Base-by-base conservation (phyloP, 257 asterid species). In the Lavandula angustifolia region DNA sequence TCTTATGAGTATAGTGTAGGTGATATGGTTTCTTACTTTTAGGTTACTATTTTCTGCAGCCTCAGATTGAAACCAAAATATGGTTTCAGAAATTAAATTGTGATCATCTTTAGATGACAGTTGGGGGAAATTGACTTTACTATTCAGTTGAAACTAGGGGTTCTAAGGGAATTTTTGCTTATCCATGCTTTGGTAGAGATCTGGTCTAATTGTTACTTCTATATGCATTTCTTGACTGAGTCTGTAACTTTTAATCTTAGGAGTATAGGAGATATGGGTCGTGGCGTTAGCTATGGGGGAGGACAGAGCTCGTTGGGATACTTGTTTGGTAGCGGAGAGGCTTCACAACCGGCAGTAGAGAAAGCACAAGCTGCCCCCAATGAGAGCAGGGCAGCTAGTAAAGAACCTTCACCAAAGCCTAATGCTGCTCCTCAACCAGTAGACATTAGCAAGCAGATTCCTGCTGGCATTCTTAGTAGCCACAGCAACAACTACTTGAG, bases 251-350 rank as follows among this genome's bases (percentile, higher is more conserved):
- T 32, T 37, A 46, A 44, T 48, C 18, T 49, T 12, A 38, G 59
- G 61, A 50, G 14, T 71, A 38, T 57, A 48, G 63, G 17, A 61
- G 42, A 73, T 17, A 84, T 84, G 88, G 80, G 91, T 27, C 87
- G 88, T 73, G 86, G 88, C 66, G 85, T 78, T 56, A 84, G 91
- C 84, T 77, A 81, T 18, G 91, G 84, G 7, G 91, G 87, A 54
- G 91, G 91, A 44, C 87, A 84, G 70, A 84, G 91, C 73, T 84
- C 91, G 27, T 60, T 84, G 67, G 91, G 86, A 0, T 85, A 80
- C 81, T 76, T 85, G 75, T 85, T 85, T 76, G 88, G 92, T 48
- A 62, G 66, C 3, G 79, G 81, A 3, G 88, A 82, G 76, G 82
- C 85, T 54, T 81, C 91, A 57, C 81, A 81, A 71, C 64, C 82